Evolutionary conservation across 306 rosid species (phyloP), one percentile per base, ranked within the genome.

Genomic region (Abrus pulchellus): DNA sequence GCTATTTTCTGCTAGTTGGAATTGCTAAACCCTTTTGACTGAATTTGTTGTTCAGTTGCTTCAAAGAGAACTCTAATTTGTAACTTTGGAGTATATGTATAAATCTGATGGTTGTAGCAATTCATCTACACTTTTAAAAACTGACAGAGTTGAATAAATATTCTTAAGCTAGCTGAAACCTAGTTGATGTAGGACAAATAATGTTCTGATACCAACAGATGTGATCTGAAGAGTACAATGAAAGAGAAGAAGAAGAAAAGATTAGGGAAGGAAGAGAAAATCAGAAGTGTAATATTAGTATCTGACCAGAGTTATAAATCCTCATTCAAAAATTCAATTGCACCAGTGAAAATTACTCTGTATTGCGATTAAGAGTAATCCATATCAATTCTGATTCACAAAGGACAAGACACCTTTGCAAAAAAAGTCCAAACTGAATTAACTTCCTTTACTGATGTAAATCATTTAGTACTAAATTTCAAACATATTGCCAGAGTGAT

Each of bases 131-230:
- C 52, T 29, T 45, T 44, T 59, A 52, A 49, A 77, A 49, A 77
- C 73, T 49, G 62, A 13, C 53, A 28, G 14, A 74, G 27, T 66
- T 53, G 52, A 32, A 55, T 55, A 54, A 55, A 73, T 40, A 29
- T 33, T 14, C 45, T 71, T 7, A 36, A 69, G 66, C 53, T 27
- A 59, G 79, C 12, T 27, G 34, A n/a, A 43, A 13, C 20, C 70
- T 60, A 13, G 79, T 59, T 45, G 72, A 32, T 62, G 72, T 75
- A 32, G 61, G 62, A 61, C 20, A 60, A 9, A 71, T 36, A 55
- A 65, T 12, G 45, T 72, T 74, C 55, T 74, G 68, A 29, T 40
- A 27, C 40, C 67, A 9, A 27, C 2, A 11, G 9, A 56, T 56
- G 8, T 73, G 29, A 27, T 56, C 7, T 73, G 41, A 40, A 73